These are phyloP conservation scores for Eucalyptus polyanthemos DNA, from an alignment of 345 rosid species.

Conservation along the genomic window DNA sequence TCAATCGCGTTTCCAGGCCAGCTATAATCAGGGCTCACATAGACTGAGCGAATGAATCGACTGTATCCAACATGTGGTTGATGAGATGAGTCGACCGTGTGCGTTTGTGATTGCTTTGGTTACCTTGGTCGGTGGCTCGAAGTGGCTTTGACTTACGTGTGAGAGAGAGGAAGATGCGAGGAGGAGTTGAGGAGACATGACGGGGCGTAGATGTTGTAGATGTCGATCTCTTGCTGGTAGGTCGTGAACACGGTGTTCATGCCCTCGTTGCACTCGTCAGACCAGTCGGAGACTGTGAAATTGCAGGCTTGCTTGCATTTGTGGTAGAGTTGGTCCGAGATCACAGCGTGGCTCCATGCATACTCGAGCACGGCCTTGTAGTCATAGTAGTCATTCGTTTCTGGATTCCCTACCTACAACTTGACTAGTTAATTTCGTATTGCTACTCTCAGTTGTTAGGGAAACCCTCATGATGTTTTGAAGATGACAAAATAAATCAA, in stretches of 20 bases:
- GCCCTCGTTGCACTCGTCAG: constrained; percentile 18
- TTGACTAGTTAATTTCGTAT: not conserved
- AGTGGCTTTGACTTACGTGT: not conserved
- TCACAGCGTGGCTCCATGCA: constrained; percentile 60
- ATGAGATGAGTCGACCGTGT: not conserved
- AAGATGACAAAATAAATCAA: no score
- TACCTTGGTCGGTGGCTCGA: not conserved
- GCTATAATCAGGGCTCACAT: not conserved
- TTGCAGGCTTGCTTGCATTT: constrained; percentile 24
- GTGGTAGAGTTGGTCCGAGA: constrained; percentile 27
- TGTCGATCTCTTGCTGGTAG: constrained; percentile 31
- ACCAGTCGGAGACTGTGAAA: constrained; percentile 26
- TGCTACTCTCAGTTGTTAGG: not conserved
- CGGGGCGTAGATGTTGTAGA: constrained; percentile 50
- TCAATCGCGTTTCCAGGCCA: no score
- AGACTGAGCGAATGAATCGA: not conserved
- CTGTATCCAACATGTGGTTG: not conserved
- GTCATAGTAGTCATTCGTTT: constrained; percentile 34
- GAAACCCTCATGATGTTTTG: no score
- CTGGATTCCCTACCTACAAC: constrained; percentile 43
- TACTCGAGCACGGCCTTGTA: constrained; percentile 40
- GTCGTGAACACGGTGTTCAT: constrained; percentile 12
- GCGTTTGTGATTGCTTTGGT: not conserved
- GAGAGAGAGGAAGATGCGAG: not conserved
- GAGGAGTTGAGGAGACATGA: constrained; percentile 11